Evolutionary conservation across 2,329 filamentous ascomycete species (phyloP), one percentile per base, ranked within the genome.

Genomic region (Rhinocladiella similis): DNA sequence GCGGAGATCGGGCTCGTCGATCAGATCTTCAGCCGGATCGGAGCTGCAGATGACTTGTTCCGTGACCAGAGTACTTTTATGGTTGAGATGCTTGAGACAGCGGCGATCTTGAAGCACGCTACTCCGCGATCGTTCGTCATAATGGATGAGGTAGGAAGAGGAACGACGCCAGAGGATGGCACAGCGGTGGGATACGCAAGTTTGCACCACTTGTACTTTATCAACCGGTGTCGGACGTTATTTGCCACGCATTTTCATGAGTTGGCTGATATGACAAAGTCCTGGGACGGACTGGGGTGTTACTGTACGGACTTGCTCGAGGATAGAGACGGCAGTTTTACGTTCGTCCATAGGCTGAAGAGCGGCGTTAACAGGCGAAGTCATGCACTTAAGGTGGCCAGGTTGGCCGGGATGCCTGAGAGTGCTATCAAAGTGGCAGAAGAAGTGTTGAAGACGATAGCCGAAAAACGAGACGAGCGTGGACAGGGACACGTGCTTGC

Each of bases 21-120:
- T 74, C 91, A 93, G 67, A 88, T 99, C 52, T 97, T 96, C 77
- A 94, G 88, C 69, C 89, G 94, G 69, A 88, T 95, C 19, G 94
- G 94, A 1, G 95, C 91, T 1, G 94, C 93, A 1, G 95, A 99
- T 72, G 93, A 96, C 70, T 80, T 99, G n/a, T 97, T 89, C 75
- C 84, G 86, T 49, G 89, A 96, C 75, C 92, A 97, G 72, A 96
- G 91, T 51, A 99, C 95, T 0, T 99, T 99, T 73, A 97, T 99
- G 94, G 91, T 97, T 1, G 94, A 99, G 75, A 99, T 99, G 94
- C 82, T 97, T 1, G 94, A 99, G 74, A 96, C 94, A 18, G 92
- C 93, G 1, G 82, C 88, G 22, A 99, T 99, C 51, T 80, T 99
- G 50, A 89, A 88, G 59, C 82, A 89, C 63, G 93, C 94, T 0